A percentile compares a stretch with the other conserved stretches of the same genome.
Conservation (phyloP, 2,329 filamentous ascomycete species). For the Colletotrichum melonis region DNA sequence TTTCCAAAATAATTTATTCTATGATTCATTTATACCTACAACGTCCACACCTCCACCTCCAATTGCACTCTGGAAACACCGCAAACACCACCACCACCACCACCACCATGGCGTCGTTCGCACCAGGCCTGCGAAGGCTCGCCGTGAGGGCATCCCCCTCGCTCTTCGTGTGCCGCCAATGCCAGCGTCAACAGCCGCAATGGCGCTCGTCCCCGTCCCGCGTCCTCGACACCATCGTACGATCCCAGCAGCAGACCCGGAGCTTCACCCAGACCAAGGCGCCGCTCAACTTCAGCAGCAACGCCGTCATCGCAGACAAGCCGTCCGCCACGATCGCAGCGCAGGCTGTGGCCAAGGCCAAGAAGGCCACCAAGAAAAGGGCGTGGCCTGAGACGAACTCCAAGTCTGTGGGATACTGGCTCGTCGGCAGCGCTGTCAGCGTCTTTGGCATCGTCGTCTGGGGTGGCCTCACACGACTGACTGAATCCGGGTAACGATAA, state of each 20-base stretch:
- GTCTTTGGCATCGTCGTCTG: constrained; percentile 98
- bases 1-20: constrained; percentile 19
- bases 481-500: constrained; percentile 85
- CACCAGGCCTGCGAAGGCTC: constrained; percentile 54
- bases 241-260: constrained; percentile 43
- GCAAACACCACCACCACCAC: constrained; percentile 1
- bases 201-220: constrained; percentile 46
- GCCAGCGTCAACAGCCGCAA: constrained; percentile 47
- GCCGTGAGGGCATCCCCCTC: constrained; percentile 51
- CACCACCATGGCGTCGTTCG: constrained; percentile 54
- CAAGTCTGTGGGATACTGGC: constrained; percentile 89
- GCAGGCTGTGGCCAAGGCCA: constrained; percentile 23
- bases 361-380: constrained; percentile 43
- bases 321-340: constrained; percentile 13
- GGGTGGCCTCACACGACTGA: constrained; percentile 91
- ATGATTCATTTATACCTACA: not conserved
- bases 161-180: constrained; percentile 62
- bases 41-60: not conserved
- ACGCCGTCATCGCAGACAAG: constrained; percentile 22
- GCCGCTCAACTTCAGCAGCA: constrained; percentile 41
- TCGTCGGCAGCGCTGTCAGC: constrained; percentile 88
- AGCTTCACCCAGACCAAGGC: constrained; percentile 49
- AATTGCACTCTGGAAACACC: not conserved
- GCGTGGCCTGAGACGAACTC: constrained; percentile 71
- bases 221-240: constrained; percentile 52